Evolutionary conservation across 2,329 filamentous ascomycete genomes (phyloP).

Genomic region (Trichocomaceae sp.): DNA sequence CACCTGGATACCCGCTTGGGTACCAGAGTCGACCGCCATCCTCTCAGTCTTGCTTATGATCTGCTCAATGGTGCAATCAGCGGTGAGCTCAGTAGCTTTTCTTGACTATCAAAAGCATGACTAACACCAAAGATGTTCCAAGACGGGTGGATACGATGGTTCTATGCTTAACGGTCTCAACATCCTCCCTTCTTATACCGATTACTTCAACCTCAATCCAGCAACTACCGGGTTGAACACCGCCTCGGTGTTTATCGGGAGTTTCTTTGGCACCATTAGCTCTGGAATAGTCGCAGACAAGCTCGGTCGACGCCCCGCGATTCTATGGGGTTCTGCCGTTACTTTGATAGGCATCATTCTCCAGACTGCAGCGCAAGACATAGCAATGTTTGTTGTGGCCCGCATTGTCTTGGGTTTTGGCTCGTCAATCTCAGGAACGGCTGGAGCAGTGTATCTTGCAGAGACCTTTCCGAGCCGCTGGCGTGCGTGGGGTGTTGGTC

Average conservation of each 20-base stretch:
- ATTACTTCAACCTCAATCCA: slow-evolving; percentile 51
- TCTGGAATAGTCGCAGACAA: slow-evolving; percentile 71
- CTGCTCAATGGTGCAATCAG: slow-evolving; percentile 42
- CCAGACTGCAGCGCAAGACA: slow-evolving; percentile 52
- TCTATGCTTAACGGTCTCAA: slow-evolving; percentile 54
- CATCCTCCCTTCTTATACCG: slow-evolving; percentile 50
- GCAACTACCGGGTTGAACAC: slow-evolving; percentile 51
- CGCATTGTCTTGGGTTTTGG: slow-evolving; percentile 69
- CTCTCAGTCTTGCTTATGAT: slow-evolving; percentile 39
- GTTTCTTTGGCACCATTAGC: slow-evolving; percentile 71
- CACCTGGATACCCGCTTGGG: slow-evolving; percentile 45
- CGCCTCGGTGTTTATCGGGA: slow-evolving; percentile 60
- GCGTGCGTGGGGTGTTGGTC: slow-evolving; percentile 41
- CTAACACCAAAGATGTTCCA: background rate
- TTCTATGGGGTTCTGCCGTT: slow-evolving; percentile 62
- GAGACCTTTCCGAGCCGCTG: slow-evolving; percentile 45
- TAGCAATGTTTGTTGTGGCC: slow-evolving; percentile 62
- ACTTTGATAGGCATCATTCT: slow-evolving; percentile 64
- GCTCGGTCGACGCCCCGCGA: slow-evolving; percentile 58
- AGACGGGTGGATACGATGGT: slow-evolving; percentile 36
- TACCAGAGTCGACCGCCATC: slow-evolving; percentile 30
- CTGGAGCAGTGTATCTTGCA: slow-evolving; percentile 44
- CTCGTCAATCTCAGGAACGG: slow-evolving; percentile 36
- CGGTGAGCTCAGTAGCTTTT: slow-evolving; percentile 24
- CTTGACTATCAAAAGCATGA: background rate